Percentiles rank a stretch among this genome's conserved stretches.
Conservation (phyloP, 306 rosid genomes). For the Gillenia trifoliata region DNA sequence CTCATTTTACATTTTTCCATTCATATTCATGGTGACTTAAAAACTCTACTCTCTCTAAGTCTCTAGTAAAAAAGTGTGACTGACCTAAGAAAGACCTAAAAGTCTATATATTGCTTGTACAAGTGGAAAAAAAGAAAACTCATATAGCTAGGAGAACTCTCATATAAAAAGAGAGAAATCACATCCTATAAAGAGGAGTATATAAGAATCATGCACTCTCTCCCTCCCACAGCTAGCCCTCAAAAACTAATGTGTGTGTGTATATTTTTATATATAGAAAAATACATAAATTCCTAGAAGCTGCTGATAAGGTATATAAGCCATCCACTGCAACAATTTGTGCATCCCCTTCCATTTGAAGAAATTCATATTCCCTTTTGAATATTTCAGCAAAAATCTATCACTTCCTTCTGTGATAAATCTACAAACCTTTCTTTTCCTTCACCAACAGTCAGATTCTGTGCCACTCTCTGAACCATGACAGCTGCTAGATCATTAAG, state of each 20-base stretch:
- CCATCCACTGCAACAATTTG: constrained; percentile 29
- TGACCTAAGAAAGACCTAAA: not conserved
- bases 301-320: constrained; percentile 52
- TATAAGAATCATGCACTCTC: constrained; percentile 35
- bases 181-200: constrained; percentile 17
- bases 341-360: constrained; percentile 36
- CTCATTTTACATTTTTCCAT: not conserved
- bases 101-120: not conserved
- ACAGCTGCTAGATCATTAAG: constrained; percentile 22
- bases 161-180: constrained; percentile 2
- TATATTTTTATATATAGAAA: constrained; percentile 13
- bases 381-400: constrained; percentile 13
- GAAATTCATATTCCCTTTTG: constrained; percentile 17
- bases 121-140: not conserved
- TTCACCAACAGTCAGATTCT: constrained; percentile 16
- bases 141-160: not conserved
- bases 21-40: not conserved
- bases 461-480: constrained; percentile 30
- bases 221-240: constrained; percentile 18
- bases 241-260: constrained; percentile 4
- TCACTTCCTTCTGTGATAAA: constrained; percentile 9
- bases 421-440: constrained; percentile 14
- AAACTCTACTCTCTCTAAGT: too few relatives aligned
- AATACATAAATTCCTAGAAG: constrained; percentile 28
- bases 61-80: not conserved